phyloP scores from a whole-genome alignment of 345 rosid species.

The Arabidopsis arenosa region DNA sequence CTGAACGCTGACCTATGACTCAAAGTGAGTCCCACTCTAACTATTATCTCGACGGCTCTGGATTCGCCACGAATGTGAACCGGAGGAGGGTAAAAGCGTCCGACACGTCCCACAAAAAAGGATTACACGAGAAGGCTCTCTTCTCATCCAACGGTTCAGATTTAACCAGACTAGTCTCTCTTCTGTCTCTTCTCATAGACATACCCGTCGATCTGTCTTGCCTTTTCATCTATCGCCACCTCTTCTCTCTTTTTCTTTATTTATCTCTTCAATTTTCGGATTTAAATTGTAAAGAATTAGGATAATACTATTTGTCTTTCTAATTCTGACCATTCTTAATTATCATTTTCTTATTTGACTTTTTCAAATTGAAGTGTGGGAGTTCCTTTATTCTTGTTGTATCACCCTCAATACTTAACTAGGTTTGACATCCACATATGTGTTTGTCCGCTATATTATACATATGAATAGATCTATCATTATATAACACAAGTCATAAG shows the following conservation, averaged over 20 bases:
- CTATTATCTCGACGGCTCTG: slow-evolving; percentile 28
- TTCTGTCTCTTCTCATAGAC: slow-evolving; percentile 35
- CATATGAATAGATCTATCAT: not conserved
- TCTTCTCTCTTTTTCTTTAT: not conserved
- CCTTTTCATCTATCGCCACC: slow-evolving; percentile 41
- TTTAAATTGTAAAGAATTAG: slow-evolving; percentile 13
- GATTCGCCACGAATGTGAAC: slow-evolving; percentile 36
- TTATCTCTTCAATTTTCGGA: not conserved
- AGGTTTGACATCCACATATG: slow-evolving; percentile 39
- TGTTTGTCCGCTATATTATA: slow-evolving; percentile 14
- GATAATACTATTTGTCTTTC: slow-evolving; percentile 28
- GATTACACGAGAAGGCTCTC: slow-evolving; percentile 40
- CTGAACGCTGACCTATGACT: slow-evolving; percentile 16
- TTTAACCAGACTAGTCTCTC: slow-evolving; percentile 16
- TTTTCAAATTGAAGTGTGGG: slow-evolving; percentile 19
- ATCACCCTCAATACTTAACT: slow-evolving; percentile 40
- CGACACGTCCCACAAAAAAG: slow-evolving; percentile 38
- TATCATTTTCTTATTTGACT: slow-evolving; percentile 28
- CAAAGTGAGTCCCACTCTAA: not conserved
- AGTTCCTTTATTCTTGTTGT: slow-evolving; percentile 21
- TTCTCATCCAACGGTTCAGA: slow-evolving; percentile 33
- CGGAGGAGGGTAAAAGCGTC: slow-evolving; percentile 34
- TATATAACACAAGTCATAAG: not conserved
- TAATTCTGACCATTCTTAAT: slow-evolving; percentile 40
- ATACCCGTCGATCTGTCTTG: slow-evolving; percentile 41